Percentiles rank a stretch among this genome's conserved stretches.
Conservation (phyloP, 2,329 filamentous ascomycete species). For the Periglandula ipomoeae region DNA sequence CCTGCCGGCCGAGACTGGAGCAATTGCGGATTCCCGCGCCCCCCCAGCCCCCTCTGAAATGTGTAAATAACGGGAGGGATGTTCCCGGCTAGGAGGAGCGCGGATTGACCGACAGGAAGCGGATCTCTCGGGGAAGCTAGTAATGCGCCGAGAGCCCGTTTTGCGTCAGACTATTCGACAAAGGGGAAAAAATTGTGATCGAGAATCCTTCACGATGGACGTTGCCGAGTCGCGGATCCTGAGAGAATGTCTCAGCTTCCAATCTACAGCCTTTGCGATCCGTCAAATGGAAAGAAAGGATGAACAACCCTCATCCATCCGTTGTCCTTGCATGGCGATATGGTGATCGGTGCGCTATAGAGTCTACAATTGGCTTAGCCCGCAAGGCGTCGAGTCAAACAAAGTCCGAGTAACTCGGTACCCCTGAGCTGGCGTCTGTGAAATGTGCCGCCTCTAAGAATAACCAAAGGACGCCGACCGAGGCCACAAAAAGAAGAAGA, state of each 20-base stretch:
- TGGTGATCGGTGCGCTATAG: not conserved
- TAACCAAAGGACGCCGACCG: not conserved
- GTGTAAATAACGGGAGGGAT: not conserved
- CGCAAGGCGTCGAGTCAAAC: not conserved
- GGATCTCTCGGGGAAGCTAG: not conserved
- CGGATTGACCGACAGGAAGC: not conserved
- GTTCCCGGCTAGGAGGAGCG: not conserved
- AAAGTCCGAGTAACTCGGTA: not conserved
- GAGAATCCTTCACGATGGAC: no score
- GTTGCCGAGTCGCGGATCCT: no score
- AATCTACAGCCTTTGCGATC: no score
- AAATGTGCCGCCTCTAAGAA: not conserved
- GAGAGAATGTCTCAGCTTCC: no score
- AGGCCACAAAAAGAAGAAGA: not conserved
- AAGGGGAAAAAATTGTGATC: not conserved
- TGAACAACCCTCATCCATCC: not conserved
- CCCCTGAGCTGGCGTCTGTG: not conserved
- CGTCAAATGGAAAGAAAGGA: not conserved
- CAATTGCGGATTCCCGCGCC: not conserved
- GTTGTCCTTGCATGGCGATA: not conserved
- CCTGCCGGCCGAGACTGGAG: slow-evolving; percentile 2
- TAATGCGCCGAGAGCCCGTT: not conserved
- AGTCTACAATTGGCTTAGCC: not conserved
- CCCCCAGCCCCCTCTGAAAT: not conserved
- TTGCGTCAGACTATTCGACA: not conserved